Evolutionary conservation across 345 rosid genomes (phyloP), one percentile per base, ranked within the genome.

Genomic region (Pseudoturritis turrita): DNA sequence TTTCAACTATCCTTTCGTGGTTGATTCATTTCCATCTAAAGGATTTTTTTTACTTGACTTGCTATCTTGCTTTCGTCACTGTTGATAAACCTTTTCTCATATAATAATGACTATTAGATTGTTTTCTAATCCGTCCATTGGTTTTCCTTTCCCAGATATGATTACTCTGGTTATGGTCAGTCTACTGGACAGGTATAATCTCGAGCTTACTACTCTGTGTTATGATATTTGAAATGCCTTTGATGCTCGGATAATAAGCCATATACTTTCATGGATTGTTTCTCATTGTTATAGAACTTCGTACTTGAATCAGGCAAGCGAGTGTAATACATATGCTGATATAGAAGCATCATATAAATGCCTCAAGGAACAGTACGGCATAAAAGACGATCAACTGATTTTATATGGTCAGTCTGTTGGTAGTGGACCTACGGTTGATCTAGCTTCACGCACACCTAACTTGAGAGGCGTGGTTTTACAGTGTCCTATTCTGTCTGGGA

Each of bases 151-250:
- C 70, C 4, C 81, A 94, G 98, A 80, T 91, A 91, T 59, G 98
- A 94, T 80, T 94, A 94, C 77, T 94, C 98, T 60, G 97, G 98
- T 54, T 94, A 94, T 63, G 98, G 98, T 73, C 96, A 83, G 62
- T 94, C 98, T 52, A 87, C 85, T 22, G 98, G 98, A 77, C 90
- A 91, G 97, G 97, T 94, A 47, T 25, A 82, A 22, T 52, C 10
- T 44, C 14, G 28, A 40, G 37, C 26, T 70, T 54, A 62, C 46
- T n/a, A 35, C 4, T 23, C 6, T 13, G 39, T 39, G 5, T 4
- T 44, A 41, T 68, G 41, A 43, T 21, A 13, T 35, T 17, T 56
- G 62, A 43, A 35, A 10, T 36, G 2, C 60, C 10, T 26, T 53
- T 53, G 53, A 14, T 14, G 6, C 10, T 26, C 7, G 26, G 10